These are phyloP conservation scores for Colletotrichum tamarilloi DNA, from an alignment of 2,329 filamentous ascomycete genomes.

Conservation along the genomic window DNA sequence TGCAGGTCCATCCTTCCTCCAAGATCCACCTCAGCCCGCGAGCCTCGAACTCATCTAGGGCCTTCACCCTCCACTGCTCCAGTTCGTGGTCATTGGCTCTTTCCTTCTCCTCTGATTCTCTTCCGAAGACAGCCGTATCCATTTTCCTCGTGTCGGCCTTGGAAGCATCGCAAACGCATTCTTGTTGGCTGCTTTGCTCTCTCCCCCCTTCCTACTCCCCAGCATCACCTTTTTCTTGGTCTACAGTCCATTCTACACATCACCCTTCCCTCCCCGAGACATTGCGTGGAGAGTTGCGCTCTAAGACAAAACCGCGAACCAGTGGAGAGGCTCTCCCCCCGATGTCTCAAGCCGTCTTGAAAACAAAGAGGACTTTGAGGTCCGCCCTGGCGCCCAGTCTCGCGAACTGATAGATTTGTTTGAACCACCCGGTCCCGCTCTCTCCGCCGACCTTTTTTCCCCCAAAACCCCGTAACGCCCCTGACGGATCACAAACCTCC, in stretches of 20 bases:
- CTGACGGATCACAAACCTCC: slow-evolving; percentile 24
- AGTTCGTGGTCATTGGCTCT: slow-evolving; percentile 27
- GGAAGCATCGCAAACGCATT: slow-evolving; percentile 24
- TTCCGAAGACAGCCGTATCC: slow-evolving; percentile 13
- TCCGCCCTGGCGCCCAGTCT: slow-evolving; percentile 35
- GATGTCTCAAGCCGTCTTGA: slow-evolving; percentile 46
- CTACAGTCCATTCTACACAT: slow-evolving; percentile 13
- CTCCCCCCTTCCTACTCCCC: slow-evolving; percentile 18
- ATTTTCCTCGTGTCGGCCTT: slow-evolving; percentile 11
- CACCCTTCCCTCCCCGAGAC: slow-evolving; percentile 31
- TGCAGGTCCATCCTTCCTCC: slow-evolving; percentile 26
- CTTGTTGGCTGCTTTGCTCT: slow-evolving; percentile 3
- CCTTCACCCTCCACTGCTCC: slow-evolving; percentile 25
- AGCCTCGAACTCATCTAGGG: slow-evolving; percentile 33
- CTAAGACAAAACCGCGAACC: slow-evolving; percentile 35
- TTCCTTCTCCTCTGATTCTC: slow-evolving; percentile 18
- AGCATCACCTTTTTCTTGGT: slow-evolving; percentile 4
- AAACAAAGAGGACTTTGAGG: slow-evolving; percentile 46
- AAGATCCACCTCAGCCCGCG: slow-evolving; percentile 33
- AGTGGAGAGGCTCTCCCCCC: slow-evolving; percentile 41
- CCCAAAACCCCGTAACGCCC: slow-evolving; percentile 20
- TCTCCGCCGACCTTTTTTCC: slow-evolving; percentile 34
- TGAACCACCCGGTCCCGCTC: slow-evolving; percentile 34
- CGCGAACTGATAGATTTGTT: slow-evolving; percentile 39
- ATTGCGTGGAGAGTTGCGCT: slow-evolving; percentile 35